phyloP scores from a whole-genome alignment of 306 rosid genomes.

The Medicago arabica region DNA sequence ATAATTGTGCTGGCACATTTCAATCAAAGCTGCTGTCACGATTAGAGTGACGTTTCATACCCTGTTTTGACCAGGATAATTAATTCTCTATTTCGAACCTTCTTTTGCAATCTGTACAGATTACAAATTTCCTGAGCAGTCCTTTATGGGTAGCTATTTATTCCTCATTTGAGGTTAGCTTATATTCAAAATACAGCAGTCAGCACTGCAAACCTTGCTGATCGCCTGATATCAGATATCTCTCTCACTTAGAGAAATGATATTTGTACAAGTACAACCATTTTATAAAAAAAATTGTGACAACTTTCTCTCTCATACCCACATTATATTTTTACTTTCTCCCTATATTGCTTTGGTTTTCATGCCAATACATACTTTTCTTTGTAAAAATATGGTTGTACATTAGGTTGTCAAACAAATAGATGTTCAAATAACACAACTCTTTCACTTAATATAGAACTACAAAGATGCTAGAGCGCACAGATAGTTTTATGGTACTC shows the following conservation, averaged over 20 bases:
- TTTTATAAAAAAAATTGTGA: too few relatives aligned
- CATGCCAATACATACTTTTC: too few relatives aligned
- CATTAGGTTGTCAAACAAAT: too few relatives aligned
- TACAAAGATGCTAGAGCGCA: constrained; percentile 17
- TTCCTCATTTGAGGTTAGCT: constrained; percentile 4
- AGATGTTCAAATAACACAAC: too few relatives aligned
- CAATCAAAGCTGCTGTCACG: constrained; percentile 27
- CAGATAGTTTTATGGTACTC: constrained; percentile 20
- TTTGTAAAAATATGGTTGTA: too few relatives aligned
- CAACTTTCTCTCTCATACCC: too few relatives aligned
- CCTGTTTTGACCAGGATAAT: constrained; percentile 2
- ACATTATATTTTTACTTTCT: too few relatives aligned
- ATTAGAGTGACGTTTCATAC: constrained; percentile 12
- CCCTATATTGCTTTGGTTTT: too few relatives aligned
- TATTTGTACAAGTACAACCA: too few relatives aligned
- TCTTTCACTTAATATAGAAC: constrained; percentile 3
- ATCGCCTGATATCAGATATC: constrained; percentile 8
- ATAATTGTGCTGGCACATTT: constrained; percentile 19
- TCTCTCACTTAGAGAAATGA: too few relatives aligned
- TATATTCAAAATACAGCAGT: constrained; percentile 7
- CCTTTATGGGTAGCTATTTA: background rate
- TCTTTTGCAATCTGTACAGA: constrained; percentile 29
- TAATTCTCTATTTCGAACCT: constrained; percentile 9
- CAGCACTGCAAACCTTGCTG: constrained; percentile 6
- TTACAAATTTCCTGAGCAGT: constrained; percentile 22